Base-by-base conservation (phyloP, 2,329 filamentous ascomycete species). In the Trichoderma hamatum region DNA sequence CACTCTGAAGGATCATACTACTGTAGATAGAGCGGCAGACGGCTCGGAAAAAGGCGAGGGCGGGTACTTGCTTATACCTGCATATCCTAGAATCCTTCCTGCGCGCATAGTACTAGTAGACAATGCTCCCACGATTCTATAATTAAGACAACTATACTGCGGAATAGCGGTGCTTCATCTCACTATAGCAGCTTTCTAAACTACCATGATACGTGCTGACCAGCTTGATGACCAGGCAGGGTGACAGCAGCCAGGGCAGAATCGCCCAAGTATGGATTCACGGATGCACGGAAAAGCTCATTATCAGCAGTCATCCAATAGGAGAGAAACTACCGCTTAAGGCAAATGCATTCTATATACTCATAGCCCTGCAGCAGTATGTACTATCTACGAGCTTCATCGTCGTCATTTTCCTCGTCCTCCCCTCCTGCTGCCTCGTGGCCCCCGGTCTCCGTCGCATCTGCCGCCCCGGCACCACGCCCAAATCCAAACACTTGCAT, bases 401-500 rank as follows among this genome's bases (percentile, higher is more conserved):
- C 70, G 5, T 68, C 65, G 2, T 59, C 60, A 13, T 46, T 59
- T 1, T 34, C 34, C 1, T 56, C 28, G 3, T 66, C 52, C 26
- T 58, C 56, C 21, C 43, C 28, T 56, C 34, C 7, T 24, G 32
- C 21, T 16, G 49, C 13, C 51, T 65, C 63, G 11, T 21, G 70
- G 70, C 69, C 68, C 70, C 67, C 39, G 2, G 39, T 61, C 28
- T 67, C 67, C 61, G 68, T 39, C 49, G 69, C 60, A 70, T 49
- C 66, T 2, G 49, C 64, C n/a, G 24, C 51, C 36, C 14, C 19
- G 54, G 66, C 19, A 60, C 71, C 36, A 4, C n/a, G n/a, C 21
- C 67, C 51, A n/a, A 74, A 49, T 7, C 75, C 71, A n/a, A 78
- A 66, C 72, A 76, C 69, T 60, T 74, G 72, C 72, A 76, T 69